Evolutionary conservation across 2,329 filamentous ascomycete genomes (phyloP).

Genomic region (Colletotrichum scovillei): DNA sequence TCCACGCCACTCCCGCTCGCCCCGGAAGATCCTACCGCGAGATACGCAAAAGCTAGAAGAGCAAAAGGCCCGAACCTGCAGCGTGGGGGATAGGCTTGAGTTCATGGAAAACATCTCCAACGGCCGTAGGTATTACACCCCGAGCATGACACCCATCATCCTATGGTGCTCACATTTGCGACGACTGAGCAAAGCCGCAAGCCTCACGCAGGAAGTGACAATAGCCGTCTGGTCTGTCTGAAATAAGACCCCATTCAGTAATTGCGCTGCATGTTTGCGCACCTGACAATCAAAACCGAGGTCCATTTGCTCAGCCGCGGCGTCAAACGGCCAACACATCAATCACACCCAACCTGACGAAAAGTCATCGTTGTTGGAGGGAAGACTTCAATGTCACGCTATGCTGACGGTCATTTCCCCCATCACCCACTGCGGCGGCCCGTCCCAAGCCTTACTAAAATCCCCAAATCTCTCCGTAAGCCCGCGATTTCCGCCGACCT

Average conservation of each 20-base stretch:
- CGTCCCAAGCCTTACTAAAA: slow-evolving; percentile 22
- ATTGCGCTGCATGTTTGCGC: not conserved
- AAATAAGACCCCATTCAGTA: not conserved
- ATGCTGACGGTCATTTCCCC: slow-evolving; percentile 20
- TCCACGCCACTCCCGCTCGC: not conserved
- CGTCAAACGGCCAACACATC: slow-evolving; percentile 29
- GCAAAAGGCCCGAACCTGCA: not conserved
- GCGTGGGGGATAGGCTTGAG: not conserved
- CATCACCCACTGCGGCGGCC: slow-evolving; percentile 19
- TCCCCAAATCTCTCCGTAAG: not conserved
- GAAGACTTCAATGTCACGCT: slow-evolving; percentile 21
- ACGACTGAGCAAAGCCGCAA: not conserved
- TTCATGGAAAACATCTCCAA: not conserved
- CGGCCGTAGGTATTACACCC: not conserved
- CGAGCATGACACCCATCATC: slow-evolving; percentile 1
- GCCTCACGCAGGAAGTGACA: not conserved
- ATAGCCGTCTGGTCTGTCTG: not conserved
- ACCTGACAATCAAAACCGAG: slow-evolving; percentile 17
- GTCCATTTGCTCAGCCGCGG: slow-evolving; percentile 25
- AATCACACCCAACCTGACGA: slow-evolving; percentile 15
- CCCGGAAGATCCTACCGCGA: not conserved
- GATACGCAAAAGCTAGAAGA: not conserved
- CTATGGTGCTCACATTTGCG: not conserved
- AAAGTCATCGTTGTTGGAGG: not conserved
- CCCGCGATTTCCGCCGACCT: slow-evolving; percentile 9